Base-by-base conservation (phyloP, 2,329 filamentous ascomycete genomes). In the Lomentospora prolificans region DNA sequence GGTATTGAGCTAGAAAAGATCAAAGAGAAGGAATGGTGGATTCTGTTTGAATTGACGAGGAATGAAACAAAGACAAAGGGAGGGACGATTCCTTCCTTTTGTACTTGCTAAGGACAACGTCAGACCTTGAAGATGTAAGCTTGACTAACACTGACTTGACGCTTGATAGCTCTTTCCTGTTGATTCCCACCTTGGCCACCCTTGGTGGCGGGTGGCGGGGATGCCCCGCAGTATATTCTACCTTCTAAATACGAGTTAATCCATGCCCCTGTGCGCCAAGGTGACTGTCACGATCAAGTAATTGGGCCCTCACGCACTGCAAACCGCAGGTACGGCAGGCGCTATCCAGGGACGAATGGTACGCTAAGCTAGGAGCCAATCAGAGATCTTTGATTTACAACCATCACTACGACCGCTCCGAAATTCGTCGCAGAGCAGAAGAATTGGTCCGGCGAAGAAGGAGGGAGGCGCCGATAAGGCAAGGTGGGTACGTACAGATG, bases 341-440 rank as follows among this genome's bases (percentile, higher is more conserved):
- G 22, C 19, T 25, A 17, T 28, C 17, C 14, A 19, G 25, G 53
- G 53, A 30, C 53, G 22, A 19, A 14, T 9, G 12, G 9, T 10
- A 14, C 28, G 44, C 44, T 48, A 48, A 48, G 10, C 12, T 7
- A 14, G 6, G 7, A n/a, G 39, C 53, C 53, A 55, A 55, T 55
- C 25, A 33, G 39, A 48, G 28, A 19, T 7, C 27, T 30, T 24
- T 7, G 17, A 55, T 55, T 55, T 55, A 27, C 53, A 55, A 55
- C 36, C 53, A 55, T 55, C 52, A 44, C 52, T 46, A 24, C 19
- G 14, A 28, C 10, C 19, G 44, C 9, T 48, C 17, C 17, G 22
- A 48, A 48, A 48, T 22, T 25, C 44, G 44, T 48, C 22, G 44
- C 44, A 10, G 44, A 6, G 44, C 44, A 22, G 36, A 41, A 41